Evolutionary conservation across 164 flowering plant species (phyloP).

Genomic region (Tetrastigma voinierianum): DNA sequence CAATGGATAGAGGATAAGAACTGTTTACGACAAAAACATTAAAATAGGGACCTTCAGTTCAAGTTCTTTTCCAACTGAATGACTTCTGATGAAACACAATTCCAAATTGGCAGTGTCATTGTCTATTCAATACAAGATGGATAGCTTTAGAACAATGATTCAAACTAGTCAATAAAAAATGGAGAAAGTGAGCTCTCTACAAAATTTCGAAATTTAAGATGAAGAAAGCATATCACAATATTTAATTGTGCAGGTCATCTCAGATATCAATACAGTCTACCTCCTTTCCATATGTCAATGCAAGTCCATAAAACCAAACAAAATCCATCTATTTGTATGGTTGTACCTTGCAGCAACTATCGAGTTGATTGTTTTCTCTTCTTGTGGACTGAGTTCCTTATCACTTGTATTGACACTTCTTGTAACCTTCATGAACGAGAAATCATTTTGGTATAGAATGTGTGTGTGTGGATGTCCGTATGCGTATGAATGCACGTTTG

Average conservation of each 20-base stretch:
- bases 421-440: constrained; percentile 47
- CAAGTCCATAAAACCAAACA: not conserved
- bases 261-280: no score
- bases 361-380: constrained; percentile 48
- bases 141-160: no score
- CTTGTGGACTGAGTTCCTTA: constrained; percentile 53
- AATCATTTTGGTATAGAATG: not conserved
- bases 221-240: no score
- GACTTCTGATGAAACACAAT: not conserved
- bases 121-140: no score
- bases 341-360: constrained; percentile 65
- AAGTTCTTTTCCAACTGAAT: not conserved
- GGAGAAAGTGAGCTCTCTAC: no score
- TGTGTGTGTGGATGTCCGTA: not conserved
- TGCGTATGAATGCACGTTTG: no score
- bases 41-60: not conserved
- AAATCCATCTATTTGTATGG: not conserved
- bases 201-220: no score
- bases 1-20: constrained; percentile 56
- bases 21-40: constrained; percentile 17
- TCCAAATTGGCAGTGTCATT: no score
- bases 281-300: no score
- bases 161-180: no score
- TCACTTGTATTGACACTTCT: constrained; percentile 41
- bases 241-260: no score